Base-by-base conservation (phyloP, 306 rosid genomes). In the Abrus precatorius region DNA sequence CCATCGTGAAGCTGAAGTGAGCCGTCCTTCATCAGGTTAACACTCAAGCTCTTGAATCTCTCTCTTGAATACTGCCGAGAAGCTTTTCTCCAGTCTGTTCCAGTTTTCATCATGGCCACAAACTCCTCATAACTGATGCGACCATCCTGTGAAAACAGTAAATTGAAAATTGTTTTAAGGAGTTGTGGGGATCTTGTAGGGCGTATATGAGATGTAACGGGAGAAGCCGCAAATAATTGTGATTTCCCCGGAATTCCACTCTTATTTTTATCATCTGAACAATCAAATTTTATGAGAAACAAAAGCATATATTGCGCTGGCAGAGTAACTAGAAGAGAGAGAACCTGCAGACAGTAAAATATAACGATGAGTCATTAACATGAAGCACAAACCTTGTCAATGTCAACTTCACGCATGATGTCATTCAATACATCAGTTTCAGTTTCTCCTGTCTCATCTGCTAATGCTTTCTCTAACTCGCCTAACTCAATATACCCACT, bases 61-160 rank as follows among this genome's bases (percentile, higher is more conserved):
- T 96, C 99, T 85, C 99, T 92, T 3, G 99, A 96, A 68, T 96
- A 96, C 85, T 96, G 99, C 66, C 99, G 87, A 12, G 99, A 96
- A 7, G 99, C 99, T 78, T 96, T 96, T 88, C 99, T 92, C 99
- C 99, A 96, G 81, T 96, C 99, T 0, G 99, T 96, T 81, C 99
- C 99, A 1, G 99, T 88, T 85, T 96, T 96, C 99, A 96, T 96
- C 99, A 96, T 96, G 9, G 97, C 97, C 47, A 93, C 90, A 78
- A 96, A 96, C 87, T 96, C 99, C 5, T 93, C 98, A n/a, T 88
- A 90, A 76, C 99, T 93, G 76, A 96, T 89, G 47, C 88, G 90
- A 33, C 97, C 97, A 71, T 96, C 99, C 99, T 96, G 88, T 55
- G 48, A 45, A 60, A 10, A 48, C 59, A 74, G 20, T 75, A 82